Evolutionary conservation across 805 yeast genomes (phyloP).

Genomic region (Candida coleopterorum): DNA sequence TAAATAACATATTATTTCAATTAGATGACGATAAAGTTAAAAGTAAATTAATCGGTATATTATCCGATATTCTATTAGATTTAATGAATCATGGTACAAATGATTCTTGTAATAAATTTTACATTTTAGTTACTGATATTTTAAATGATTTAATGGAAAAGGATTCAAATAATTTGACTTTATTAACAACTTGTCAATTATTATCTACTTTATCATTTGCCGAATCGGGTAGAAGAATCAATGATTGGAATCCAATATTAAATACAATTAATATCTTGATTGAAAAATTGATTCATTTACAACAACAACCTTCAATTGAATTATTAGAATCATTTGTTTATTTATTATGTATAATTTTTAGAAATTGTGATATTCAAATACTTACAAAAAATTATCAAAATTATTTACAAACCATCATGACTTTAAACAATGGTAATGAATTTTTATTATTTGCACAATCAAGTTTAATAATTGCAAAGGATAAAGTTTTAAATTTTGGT

Average conservation of each 20-base stretch:
- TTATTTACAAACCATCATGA: constrained; percentile 37
- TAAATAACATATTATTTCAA: constrained; percentile 28
- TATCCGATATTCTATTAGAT: constrained; percentile 55
- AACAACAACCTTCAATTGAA: constrained; percentile 8
- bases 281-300: constrained; percentile 11
- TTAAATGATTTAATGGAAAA: constrained; percentile 14
- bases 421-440: constrained; percentile 23
- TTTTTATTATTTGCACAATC: constrained; percentile 47
- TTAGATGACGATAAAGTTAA: constrained; percentile 7
- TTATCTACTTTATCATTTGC: constrained; percentile 44
- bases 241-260: constrained; percentile 43
- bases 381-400: constrained; percentile 44
- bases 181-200: constrained; percentile 7
- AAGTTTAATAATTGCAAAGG: constrained; percentile 36
- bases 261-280: constrained; percentile 18
- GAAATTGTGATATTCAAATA: constrained; percentile 49
- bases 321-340: constrained; percentile 34
- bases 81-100: constrained; percentile 49
- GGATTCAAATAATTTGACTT: background rate
- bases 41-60: constrained; percentile 34
- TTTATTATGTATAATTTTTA: constrained; percentile 44
- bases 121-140: constrained; percentile 24
- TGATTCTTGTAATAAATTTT: constrained; percentile 45
- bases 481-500: constrained; percentile 44
- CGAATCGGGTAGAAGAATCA: constrained; percentile 64